A percentile compares a stretch with the other conserved stretches of the same genome.
Conservation (phyloP, 305 asterid genomes). For the Fraxinus nigra region DNA sequence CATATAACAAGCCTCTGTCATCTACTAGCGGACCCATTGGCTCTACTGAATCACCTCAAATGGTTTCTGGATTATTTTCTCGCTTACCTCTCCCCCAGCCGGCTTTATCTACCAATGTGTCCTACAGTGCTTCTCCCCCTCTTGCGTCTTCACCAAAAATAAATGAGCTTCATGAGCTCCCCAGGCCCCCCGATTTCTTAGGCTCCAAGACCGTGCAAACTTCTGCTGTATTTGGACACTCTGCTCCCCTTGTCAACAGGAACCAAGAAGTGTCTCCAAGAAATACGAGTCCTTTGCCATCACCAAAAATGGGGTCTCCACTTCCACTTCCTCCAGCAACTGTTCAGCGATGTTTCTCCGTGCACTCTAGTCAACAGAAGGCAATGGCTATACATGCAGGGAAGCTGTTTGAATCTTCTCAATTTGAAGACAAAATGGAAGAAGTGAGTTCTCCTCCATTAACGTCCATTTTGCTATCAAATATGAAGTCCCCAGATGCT, state of each 20-base stretch:
- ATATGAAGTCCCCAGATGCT: constrained; percentile 49
- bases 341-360: constrained; percentile 74
- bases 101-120: constrained; percentile 38
- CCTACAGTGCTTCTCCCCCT: constrained; percentile 63
- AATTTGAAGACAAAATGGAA: constrained; percentile 43
- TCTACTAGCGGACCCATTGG: constrained; percentile 59
- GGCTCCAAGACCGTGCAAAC: constrained; percentile 40
- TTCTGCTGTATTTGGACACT: constrained; percentile 57
- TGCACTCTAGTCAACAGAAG: constrained; percentile 64
- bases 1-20: constrained; percentile 45
- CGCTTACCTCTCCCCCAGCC: constrained; percentile 46
- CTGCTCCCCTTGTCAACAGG: constrained; percentile 68
- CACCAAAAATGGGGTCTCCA: constrained; percentile 57
- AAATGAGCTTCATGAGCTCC: constrained; percentile 96
- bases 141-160: constrained; percentile 72
- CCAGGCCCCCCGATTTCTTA: constrained; percentile 81
- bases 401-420: constrained; percentile 55
- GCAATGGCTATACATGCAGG: constrained; percentile 43
- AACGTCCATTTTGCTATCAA: constrained; percentile 65
- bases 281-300: constrained; percentile 40
- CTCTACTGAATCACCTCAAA: constrained; percentile 46
- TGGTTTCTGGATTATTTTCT: constrained; percentile 46
- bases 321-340: constrained; percentile 72
- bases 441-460: constrained; percentile 70
- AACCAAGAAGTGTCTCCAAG: constrained; percentile 67